These are phyloP conservation scores for Boletus patriciae DNA, from an alignment of 768 basidiomycete species.

Conservation along the genomic window DNA sequence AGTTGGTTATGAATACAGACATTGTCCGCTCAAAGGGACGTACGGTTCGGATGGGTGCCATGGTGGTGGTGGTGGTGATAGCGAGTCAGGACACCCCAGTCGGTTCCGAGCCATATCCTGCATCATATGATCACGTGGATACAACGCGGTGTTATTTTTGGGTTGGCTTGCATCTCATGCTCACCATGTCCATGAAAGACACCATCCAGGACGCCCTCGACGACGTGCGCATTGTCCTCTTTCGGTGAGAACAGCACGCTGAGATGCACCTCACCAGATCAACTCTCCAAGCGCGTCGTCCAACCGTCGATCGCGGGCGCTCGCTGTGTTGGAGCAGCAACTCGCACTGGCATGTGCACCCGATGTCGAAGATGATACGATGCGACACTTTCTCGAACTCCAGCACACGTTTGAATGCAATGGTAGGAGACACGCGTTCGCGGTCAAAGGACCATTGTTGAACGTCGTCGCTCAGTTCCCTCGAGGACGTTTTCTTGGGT, in stretches of 20 bases:
- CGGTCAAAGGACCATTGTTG: constrained; percentile 1
- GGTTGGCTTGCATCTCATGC: background rate
- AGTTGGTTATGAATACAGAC: background rate
- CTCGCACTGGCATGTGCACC: constrained; percentile 51
- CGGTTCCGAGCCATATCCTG: too few species aligned
- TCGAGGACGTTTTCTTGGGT: constrained; percentile 67
- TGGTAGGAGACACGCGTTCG: constrained; percentile 44
- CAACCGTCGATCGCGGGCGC: constrained; percentile 51
- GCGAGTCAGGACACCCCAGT: background rate
- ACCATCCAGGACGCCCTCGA: constrained; percentile 64
- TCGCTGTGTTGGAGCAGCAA: constrained; percentile 55
- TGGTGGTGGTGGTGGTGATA: constrained; percentile 28
- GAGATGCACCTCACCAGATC: constrained; percentile 46
- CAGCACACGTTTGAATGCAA: constrained; percentile 86
- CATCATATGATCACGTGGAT: constrained; percentile 30
- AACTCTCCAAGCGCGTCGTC: constrained; percentile 58
- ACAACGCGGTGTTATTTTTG: constrained; percentile 21
- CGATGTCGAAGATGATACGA: constrained; percentile 43
- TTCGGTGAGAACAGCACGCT: constrained; percentile 6
- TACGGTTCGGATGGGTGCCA: constrained; percentile 63
- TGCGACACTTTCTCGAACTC: constrained; percentile 58
- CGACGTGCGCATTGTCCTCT: constrained; percentile 47
- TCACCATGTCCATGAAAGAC: constrained; percentile 39
- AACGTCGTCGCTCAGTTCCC: constrained; percentile 51
- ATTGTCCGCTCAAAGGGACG: constrained; percentile 8